phyloP scores from a whole-genome alignment of 2,329 filamentous ascomycete species.

The Ophiocordyceps camponoti-saundersi region DNA sequence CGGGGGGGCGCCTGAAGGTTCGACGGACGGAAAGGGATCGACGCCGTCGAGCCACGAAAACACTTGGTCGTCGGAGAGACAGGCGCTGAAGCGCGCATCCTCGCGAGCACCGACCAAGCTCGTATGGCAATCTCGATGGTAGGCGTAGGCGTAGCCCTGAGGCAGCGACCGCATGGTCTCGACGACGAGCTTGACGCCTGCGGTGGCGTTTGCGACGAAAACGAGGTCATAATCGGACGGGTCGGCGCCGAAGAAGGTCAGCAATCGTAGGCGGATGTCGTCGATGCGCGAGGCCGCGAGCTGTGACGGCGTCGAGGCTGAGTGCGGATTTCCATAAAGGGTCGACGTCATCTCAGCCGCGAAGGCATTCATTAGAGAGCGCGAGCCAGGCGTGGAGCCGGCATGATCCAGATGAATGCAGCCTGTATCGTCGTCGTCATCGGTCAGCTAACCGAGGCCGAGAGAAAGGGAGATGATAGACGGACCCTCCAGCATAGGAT shows the following conservation, averaged over 20 bases:
- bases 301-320: slow-evolving; percentile 66
- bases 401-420: slow-evolving; percentile 84
- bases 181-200: slow-evolving; percentile 70
- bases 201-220: slow-evolving; percentile 85
- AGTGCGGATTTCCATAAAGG: slow-evolving; percentile 86
- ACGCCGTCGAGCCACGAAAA: slow-evolving; percentile 41
- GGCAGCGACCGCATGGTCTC: slow-evolving; percentile 57
- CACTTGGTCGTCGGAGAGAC: slow-evolving; percentile 49
- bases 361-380: slow-evolving; percentile 66
- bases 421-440: slow-evolving; percentile 23
- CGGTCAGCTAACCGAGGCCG: background rate
- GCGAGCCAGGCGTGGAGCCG: slow-evolving; percentile 72
- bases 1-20: slow-evolving; percentile 1
- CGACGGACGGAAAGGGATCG: slow-evolving; percentile 11
- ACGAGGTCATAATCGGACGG: slow-evolving; percentile 72
- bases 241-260: slow-evolving; percentile 68
- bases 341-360: slow-evolving; percentile 60
- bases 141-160: slow-evolving; percentile 64
- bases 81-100: slow-evolving; percentile 45
- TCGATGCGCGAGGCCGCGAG: slow-evolving; percentile 59
- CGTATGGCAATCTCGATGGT: slow-evolving; percentile 74
- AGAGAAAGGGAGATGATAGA: background rate
- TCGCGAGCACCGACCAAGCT: slow-evolving; percentile 71
- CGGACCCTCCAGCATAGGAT: slow-evolving; percentile 52
- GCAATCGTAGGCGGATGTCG: slow-evolving; percentile 50